Percentiles rank a stretch among this genome's conserved stretches.
phyloP scores from a whole-genome alignment of 2,329 filamentous ascomycete genomes.

The Cordyceps fumosorosea region DNA sequence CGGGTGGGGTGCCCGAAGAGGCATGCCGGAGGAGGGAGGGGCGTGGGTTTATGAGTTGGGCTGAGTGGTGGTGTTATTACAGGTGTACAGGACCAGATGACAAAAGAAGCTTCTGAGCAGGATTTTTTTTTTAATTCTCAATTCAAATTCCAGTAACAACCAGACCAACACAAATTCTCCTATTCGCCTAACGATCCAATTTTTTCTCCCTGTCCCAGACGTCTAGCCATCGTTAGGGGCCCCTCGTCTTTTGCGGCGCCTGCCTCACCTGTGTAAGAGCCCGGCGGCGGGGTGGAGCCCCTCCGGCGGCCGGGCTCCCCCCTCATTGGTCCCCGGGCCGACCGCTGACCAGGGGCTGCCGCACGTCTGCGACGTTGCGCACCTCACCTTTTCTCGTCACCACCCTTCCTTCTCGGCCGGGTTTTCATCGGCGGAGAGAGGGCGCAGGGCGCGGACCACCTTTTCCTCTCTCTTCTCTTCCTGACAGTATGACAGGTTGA shows the following conservation, averaged over 20 bases:
- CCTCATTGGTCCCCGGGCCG: conserved; percentile 4
- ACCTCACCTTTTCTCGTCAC: not conserved
- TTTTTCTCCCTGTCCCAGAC: conserved; percentile 1
- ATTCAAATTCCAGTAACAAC: not conserved
- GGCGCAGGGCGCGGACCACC: no score
- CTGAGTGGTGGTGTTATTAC: not conserved
- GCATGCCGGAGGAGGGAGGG: not conserved
- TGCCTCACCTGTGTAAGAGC: conserved; percentile 13
- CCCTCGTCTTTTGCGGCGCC: not conserved
- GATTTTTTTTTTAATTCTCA: no score
- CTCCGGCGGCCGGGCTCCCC: not conserved
- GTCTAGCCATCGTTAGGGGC: not conserved
- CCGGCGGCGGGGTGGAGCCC: not conserved
- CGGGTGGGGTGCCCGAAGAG: not conserved
- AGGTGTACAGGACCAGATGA: not conserved
- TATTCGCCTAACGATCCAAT: not conserved
- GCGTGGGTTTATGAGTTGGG: no score
- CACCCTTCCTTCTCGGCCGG: not conserved
- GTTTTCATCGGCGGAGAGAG: not conserved
- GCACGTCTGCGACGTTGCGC: conserved; percentile 5
- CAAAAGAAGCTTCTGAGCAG: not conserved
- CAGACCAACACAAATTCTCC: not conserved
- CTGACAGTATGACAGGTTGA: no score
- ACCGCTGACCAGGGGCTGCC: conserved; percentile 8
- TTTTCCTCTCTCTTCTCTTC: no score